phyloP scores from a whole-genome alignment of 495 filamentous ascomycete species.

The Lentithecium fluviatile region DNA sequence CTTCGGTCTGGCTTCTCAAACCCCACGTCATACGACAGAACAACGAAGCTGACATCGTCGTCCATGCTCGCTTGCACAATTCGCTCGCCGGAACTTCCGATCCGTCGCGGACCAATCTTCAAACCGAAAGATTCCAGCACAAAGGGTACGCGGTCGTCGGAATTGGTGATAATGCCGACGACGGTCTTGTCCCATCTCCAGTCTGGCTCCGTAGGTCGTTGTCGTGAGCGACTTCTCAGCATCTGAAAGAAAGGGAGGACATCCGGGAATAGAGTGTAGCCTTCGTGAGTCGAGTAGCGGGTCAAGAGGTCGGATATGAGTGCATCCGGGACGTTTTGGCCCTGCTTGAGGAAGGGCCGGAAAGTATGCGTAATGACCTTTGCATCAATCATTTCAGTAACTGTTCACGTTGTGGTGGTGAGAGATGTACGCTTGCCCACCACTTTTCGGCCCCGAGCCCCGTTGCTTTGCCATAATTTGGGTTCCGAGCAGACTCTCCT shows the following conservation, averaged over 20 bases:
- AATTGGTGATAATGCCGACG: conserved; percentile 73
- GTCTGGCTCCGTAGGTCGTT: neutral
- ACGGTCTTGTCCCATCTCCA: conserved; percentile 48
- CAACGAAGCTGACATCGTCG: conserved; percentile 62
- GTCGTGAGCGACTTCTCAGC: conserved; percentile 40
- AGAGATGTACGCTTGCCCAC: conserved; percentile 65
- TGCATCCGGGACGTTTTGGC: conserved; percentile 44
- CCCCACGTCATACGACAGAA: conserved; percentile 73
- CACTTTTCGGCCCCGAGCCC: conserved; percentile 60
- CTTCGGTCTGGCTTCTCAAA: conserved; percentile 61
- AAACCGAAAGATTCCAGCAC: conserved; percentile 64
- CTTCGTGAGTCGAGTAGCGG: conserved; percentile 61
- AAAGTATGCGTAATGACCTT: conserved; percentile 51
- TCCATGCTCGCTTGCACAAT: conserved; percentile 20
- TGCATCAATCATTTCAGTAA: neutral
- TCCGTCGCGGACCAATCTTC: conserved; percentile 46
- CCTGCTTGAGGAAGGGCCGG: conserved; percentile 38
- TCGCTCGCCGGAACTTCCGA: conserved; percentile 4
- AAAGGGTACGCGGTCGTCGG: conserved; percentile 65
- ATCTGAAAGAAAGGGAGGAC: conserved; percentile 54
- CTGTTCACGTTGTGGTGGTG: neutral
- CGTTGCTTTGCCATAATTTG: conserved; percentile 66
- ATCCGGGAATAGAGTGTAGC: conserved; percentile 60
- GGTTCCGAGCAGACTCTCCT: conserved; percentile 49
- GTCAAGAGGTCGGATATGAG: conserved; percentile 57